Evolutionary conservation across 176 grass and related monocot species (phyloP).

Genomic region (Bromus sterilis): DNA sequence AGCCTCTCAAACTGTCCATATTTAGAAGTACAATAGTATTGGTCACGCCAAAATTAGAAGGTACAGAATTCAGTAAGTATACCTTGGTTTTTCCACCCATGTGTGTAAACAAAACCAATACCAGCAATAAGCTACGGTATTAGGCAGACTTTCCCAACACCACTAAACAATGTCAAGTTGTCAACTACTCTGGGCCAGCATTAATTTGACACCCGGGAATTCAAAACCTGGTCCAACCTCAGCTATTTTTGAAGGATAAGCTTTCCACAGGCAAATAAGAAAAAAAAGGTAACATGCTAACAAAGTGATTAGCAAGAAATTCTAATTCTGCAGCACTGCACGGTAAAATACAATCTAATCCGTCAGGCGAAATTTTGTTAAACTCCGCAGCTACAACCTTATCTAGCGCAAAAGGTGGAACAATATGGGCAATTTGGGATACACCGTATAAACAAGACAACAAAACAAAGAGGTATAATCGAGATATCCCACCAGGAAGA

Average conservation of each 20-base stretch:
- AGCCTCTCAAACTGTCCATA: not conserved
- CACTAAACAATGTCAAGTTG: conserved; percentile 24
- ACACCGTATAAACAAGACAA: not conserved
- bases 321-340: not conserved
- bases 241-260: not conserved
- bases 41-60: conserved; percentile 6
- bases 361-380: not conserved
- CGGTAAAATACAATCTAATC: not conserved
- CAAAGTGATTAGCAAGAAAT: not conserved
- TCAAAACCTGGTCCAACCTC: conserved; percentile 15
- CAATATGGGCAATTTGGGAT: not conserved
- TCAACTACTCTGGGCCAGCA: not conserved
- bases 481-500: conserved; percentile 69
- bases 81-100: not conserved
- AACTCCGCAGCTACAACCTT: not conserved
- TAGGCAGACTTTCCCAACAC: conserved; percentile 10
- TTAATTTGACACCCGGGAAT: conserved; percentile 35
- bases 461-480: conserved; percentile 3
- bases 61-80: not conserved
- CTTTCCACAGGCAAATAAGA: not conserved
- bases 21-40: not conserved
- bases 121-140: not conserved
- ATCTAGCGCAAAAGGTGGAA: not conserved
- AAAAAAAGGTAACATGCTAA: not conserved
- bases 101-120: not conserved